Evolutionary conservation across 2,329 filamentous ascomycete genomes (phyloP).

Genomic region (Trichoderma koningii): DNA sequence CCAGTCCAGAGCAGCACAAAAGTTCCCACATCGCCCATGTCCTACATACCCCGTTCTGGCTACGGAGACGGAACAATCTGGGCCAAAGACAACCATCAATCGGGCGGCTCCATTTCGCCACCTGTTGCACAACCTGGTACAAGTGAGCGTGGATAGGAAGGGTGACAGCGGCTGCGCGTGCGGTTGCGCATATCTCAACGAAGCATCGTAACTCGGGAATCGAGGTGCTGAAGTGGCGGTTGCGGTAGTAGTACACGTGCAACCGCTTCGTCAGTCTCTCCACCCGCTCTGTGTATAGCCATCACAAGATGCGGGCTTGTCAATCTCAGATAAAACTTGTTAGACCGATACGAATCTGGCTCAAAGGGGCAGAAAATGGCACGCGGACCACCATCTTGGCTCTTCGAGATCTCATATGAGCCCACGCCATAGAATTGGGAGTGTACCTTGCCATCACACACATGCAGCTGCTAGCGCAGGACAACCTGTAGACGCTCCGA

Average conservation of each 20-base stretch:
- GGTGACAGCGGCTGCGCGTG: slow-evolving; percentile 5
- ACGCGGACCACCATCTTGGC: background rate
- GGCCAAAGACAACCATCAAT: background rate
- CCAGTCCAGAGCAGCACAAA: background rate
- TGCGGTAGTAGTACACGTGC: background rate
- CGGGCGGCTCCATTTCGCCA: background rate
- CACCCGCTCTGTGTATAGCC: background rate
- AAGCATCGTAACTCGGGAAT: background rate
- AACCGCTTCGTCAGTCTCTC: background rate
- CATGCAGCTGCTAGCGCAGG: slow-evolving; percentile 2
- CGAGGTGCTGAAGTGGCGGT: slow-evolving; percentile 2
- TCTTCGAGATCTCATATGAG: slow-evolving; percentile 3
- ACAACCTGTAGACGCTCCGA: background rate
- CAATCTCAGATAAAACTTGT: background rate
- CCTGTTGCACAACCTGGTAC: background rate
- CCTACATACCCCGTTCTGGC: background rate
- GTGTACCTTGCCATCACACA: slow-evolving; percentile 17
- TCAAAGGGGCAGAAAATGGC: background rate
- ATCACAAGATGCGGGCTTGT: background rate
- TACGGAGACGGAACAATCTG: background rate
- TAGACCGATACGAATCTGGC: background rate
- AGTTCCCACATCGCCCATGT: background rate
- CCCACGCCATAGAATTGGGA: background rate
- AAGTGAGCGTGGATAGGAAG: background rate
- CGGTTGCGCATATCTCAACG: slow-evolving; percentile 4